phyloP scores from a whole-genome alignment of 495 filamentous ascomycete genomes.

The Talaromyces stipitatus region DNA sequence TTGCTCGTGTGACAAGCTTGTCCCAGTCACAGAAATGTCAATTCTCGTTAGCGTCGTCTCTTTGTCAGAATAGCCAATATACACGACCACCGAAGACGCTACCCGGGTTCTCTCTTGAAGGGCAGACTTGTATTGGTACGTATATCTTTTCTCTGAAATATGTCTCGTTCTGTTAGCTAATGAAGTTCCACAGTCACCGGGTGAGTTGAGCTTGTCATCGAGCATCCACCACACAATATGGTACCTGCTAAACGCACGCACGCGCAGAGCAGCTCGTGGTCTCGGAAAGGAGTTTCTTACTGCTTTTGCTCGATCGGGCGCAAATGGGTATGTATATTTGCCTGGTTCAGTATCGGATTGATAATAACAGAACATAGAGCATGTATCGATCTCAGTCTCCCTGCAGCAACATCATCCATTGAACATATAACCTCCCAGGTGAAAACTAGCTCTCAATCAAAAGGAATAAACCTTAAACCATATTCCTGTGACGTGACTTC shows the following conservation, averaged over 20 bases:
- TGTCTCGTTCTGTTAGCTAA: background rate
- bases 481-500: constrained; percentile 51
- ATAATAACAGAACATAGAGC: constrained; percentile 2
- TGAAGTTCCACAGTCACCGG: constrained; percentile 9
- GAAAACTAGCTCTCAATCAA: background rate
- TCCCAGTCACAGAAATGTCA: background rate
- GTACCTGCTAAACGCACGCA: background rate
- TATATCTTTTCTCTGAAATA: background rate
- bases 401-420: constrained; percentile 17
- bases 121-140: constrained; percentile 19
- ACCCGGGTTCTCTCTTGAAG: constrained; percentile 18
- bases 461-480: constrained; percentile 47
- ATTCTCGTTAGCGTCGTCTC: background rate
- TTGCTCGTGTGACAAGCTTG: too few species aligned
- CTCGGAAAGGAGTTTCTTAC: constrained; percentile 21
- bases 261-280: constrained; percentile 13
- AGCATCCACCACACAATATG: too few species aligned
- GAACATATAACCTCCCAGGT: constrained; percentile 42
- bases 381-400: constrained; percentile 15
- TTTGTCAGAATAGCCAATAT: background rate
- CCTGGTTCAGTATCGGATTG: too few species aligned
- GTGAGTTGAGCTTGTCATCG: background rate
- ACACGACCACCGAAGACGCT: constrained; percentile 7
- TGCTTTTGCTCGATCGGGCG: constrained; percentile 19
- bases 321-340: constrained; percentile 9